These are phyloP conservation scores for Fraxinus velutina DNA, from an alignment of 305 asterid species.

Conservation along the genomic window DNA sequence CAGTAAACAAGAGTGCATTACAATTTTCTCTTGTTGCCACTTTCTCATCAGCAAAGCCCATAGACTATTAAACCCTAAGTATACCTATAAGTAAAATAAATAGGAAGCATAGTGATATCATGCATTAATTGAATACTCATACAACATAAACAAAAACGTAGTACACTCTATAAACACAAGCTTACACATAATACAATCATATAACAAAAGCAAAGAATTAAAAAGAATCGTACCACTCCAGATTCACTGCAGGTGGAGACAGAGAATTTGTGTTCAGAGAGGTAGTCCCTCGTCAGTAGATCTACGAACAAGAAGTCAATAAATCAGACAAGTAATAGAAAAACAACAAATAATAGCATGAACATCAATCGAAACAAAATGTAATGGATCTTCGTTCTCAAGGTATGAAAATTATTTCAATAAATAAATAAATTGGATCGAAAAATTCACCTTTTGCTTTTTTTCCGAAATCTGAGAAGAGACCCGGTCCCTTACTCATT, in stretches of 20 bases:
- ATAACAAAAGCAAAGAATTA: neutral
- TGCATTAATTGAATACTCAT: neutral
- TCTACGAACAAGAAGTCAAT: conserved; percentile 30
- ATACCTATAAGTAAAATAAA: neutral
- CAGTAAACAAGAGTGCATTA: neutral
- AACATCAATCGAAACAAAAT: neutral
- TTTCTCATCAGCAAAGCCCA: neutral
- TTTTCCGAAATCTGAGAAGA: conserved; percentile 90
- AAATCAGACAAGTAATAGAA: neutral
- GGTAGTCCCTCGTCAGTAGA: conserved; percentile 80
- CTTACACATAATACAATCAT: neutral
- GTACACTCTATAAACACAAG: neutral
- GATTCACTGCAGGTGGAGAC: conserved; percentile 66
- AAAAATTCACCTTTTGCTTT: conserved; percentile 68
- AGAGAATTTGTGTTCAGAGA: conserved; percentile 82
- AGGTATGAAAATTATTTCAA: neutral
- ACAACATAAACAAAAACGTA: neutral
- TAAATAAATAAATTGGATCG: conserved; percentile 13
- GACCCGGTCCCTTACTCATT: conserved; percentile 90
- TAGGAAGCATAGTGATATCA: neutral
- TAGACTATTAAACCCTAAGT: neutral
- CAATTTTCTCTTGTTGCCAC: neutral
- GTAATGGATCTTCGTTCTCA: neutral
- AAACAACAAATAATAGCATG: neutral
- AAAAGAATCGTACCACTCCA: conserved; percentile 54